phyloP scores from a whole-genome alignment of 495 filamentous ascomycete genomes.

The Bathelium albidoporum region DNA sequence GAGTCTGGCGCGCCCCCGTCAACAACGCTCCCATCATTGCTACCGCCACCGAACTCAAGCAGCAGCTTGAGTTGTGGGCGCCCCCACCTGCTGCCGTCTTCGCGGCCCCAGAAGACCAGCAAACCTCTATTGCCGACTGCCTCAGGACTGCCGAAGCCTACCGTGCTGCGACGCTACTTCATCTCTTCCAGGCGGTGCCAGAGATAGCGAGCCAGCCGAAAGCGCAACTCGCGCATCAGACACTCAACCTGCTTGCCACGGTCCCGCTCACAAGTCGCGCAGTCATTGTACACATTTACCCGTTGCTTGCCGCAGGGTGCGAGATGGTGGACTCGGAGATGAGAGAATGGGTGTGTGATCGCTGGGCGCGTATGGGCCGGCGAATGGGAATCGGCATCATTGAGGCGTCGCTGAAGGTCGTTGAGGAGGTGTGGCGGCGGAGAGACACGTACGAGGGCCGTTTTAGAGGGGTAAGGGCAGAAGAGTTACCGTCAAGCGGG shows the following conservation, averaged over 20 bases:
- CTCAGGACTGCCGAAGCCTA: constrained; percentile 68
- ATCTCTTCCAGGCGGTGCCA: constrained; percentile 69
- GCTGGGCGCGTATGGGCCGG: constrained; percentile 53
- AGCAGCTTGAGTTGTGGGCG: constrained; percentile 53
- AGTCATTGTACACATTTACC: constrained; percentile 69
- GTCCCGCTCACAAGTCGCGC: constrained; percentile 54
- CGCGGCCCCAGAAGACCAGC: constrained; percentile 57
- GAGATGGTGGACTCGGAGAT: constrained; percentile 53
- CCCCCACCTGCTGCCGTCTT: constrained; percentile 37
- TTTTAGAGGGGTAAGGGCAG: too few species aligned
- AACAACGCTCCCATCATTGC: constrained; percentile 55
- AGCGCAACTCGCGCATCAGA: constrained; percentile 51
- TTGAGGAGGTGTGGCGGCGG: constrained; percentile 45
- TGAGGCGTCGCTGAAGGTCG: constrained; percentile 51
- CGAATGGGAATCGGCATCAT: constrained; percentile 64
- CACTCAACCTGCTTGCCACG: constrained; percentile 50
- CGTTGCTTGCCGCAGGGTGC: constrained; percentile 61
- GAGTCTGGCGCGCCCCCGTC: constrained; percentile 44
- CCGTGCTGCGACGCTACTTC: constrained; percentile 62
- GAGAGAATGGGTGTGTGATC: constrained; percentile 55
- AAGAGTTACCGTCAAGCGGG: too few species aligned
- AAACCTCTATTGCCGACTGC: constrained; percentile 53
- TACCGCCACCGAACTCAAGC: constrained; percentile 55
- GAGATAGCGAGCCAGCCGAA: constrained; percentile 54
- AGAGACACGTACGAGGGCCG: constrained; percentile 38